These are phyloP conservation scores for Parasarocladium wereldwijsianum DNA, from an alignment of 2,329 filamentous ascomycete species.

Conservation along the genomic window DNA sequence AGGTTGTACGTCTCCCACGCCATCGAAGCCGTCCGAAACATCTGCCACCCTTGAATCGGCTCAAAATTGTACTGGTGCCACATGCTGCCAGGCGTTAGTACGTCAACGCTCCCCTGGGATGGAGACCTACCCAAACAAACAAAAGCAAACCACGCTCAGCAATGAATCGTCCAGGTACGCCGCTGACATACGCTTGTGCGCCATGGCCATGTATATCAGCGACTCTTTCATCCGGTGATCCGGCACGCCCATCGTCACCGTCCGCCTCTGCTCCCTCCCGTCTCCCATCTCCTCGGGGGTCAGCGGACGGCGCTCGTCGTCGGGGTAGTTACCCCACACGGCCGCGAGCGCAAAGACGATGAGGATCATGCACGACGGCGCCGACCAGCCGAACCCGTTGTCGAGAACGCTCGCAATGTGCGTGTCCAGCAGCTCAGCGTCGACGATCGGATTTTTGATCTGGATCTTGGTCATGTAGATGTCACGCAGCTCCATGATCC, in stretches of 20 bases:
- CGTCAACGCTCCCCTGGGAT: background rate
- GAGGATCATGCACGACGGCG: constrained; percentile 7
- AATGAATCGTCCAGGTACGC: constrained; percentile 6
- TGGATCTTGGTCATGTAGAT: constrained; percentile 7
- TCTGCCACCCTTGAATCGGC: constrained; percentile 8
- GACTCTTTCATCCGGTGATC: constrained; percentile 8
- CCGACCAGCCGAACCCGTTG: constrained; percentile 6
- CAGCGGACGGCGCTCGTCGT: constrained; percentile 6
- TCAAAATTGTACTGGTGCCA: constrained; percentile 8
- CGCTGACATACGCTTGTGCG: constrained; percentile 6
- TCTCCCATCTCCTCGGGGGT: constrained; percentile 4
- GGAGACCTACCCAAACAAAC: constrained; percentile 6
- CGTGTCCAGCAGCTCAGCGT: constrained; percentile 6
- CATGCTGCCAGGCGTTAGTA: background rate
- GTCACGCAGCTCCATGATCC: constrained; percentile 5
- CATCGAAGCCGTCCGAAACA: constrained; percentile 7
- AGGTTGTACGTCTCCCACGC: constrained; percentile 8
- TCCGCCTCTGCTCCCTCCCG: constrained; percentile 2
- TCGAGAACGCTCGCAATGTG: constrained; percentile 9
- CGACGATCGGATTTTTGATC: constrained; percentile 6
- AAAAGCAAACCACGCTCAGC: constrained; percentile 6
- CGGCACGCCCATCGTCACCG: constrained; percentile 6
- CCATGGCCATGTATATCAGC: constrained; percentile 8
- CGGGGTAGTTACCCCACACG: constrained; percentile 7
- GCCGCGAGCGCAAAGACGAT: constrained; percentile 7